Percentiles rank a stretch among this genome's conserved stretches.
Conservation (phyloP, 495 filamentous ascomycete species). For the Trichocladium antarcticum region DNA sequence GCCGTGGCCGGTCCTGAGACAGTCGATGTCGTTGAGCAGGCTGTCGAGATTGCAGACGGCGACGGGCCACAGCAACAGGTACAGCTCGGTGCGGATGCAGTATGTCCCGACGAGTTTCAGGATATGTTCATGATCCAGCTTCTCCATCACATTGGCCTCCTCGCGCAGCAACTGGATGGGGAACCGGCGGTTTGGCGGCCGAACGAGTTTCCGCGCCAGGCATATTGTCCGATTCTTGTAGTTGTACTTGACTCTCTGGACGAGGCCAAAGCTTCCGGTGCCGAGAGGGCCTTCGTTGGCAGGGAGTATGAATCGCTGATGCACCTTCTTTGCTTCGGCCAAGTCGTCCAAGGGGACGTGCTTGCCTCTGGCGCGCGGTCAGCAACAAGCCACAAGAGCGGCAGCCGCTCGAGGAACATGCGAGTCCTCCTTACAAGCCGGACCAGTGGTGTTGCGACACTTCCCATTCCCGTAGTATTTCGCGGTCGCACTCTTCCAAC, state of each 20-base stretch:
- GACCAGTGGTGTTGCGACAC: slow-evolving; percentile 24
- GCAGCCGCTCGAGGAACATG: no score
- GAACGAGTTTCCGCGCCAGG: slow-evolving; percentile 25
- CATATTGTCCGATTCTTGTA: slow-evolving; percentile 25
- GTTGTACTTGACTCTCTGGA: slow-evolving; percentile 26
- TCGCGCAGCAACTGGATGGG: slow-evolving; percentile 26
- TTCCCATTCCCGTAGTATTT: slow-evolving; percentile 28
- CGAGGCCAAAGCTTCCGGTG: slow-evolving; percentile 25
- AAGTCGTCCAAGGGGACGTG: slow-evolving; percentile 23
- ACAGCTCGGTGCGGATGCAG: slow-evolving; percentile 24
- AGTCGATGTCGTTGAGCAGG: slow-evolving; percentile 31
- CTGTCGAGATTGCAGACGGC: slow-evolving; percentile 32
- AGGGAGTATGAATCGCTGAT: slow-evolving; percentile 22
- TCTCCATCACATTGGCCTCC: slow-evolving; percentile 36
- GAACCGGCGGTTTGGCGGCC: slow-evolving; percentile 12
- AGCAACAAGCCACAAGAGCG: no score
- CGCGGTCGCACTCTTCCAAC: slow-evolving; percentile 22
- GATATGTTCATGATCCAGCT: slow-evolving; percentile 33
- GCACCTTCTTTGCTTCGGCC: slow-evolving; percentile 26
- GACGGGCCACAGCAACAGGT: slow-evolving; percentile 34
- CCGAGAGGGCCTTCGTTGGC: slow-evolving; percentile 20
- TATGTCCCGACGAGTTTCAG: slow-evolving; percentile 36
- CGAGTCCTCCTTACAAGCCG: slow-evolving; percentile 27
- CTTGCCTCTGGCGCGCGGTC: slow-evolving; percentile 19
- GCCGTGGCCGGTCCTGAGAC: slow-evolving; percentile 18